Evolutionary conservation across 2,329 filamentous ascomycete genomes (phyloP), one percentile per base, ranked within the genome.

Genomic region (Aspergillus fumigatus): DNA sequence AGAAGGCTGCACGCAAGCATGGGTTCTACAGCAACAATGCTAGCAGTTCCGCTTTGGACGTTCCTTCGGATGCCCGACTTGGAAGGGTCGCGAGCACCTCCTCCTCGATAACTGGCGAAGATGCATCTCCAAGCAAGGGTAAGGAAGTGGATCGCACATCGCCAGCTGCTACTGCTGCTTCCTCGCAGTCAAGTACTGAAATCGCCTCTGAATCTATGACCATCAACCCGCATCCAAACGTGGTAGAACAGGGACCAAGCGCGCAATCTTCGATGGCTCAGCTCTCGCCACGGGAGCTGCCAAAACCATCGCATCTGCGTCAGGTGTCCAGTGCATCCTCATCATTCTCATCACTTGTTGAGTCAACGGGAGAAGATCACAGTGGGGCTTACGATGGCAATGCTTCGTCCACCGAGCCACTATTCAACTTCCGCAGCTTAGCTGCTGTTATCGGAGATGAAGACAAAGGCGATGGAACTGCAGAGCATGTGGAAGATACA

Each of bases 351-450:
- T 96, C 90, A 0, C 79, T 87, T 11, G 79, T 85, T 0, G 90
- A 93, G 51, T 89, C 87, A 32, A 67, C 65, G 10, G 57, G 71
- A 1, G 71, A 71, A 2, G 74, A 76, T 23, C 69, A 68, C 21
- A 52, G 65, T 3, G 77, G 80, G 1, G 77, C 78, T 1, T 77
- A 80, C 4, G 79, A 80, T 14, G 75, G 75, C 62, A 75, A 74
- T 5, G 81, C 78, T 54, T 67, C 78, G 4, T 80, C 81, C 48
- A 77, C 81, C 0, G 92, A 97, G 69, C 85, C 91, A 3, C 85
- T 96, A 83, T 94, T 96, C 74, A 97, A 96, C 72, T 97, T 97
- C 70, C 82, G 86, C 55, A 96, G 91, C 64, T 77, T 97, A 23
- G 89, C 90, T 1, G 89, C 90, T 59, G 90, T 95, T 71, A 89